A percentile compares a stretch with the other conserved stretches of the same genome.
phyloP scores from a whole-genome alignment of 2,329 filamentous ascomycete species.

The Alternaria gaisen region DNA sequence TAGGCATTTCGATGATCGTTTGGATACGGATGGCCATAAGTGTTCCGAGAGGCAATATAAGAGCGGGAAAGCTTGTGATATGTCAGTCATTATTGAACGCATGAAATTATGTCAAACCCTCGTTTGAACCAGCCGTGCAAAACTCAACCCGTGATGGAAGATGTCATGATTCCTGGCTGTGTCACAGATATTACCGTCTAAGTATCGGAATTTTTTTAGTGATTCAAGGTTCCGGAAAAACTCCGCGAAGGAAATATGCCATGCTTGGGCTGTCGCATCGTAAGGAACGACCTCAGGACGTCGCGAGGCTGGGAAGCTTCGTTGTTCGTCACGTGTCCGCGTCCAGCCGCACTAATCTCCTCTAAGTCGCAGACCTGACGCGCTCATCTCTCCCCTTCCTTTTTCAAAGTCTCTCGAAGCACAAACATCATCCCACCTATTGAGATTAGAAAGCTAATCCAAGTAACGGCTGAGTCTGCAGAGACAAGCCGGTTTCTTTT shows the following conservation, averaged over 20 bases:
- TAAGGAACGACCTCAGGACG: not conserved
- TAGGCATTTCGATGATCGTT: conserved; percentile 6
- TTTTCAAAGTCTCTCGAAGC: not conserved
- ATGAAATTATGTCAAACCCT: not conserved
- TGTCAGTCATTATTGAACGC: not conserved
- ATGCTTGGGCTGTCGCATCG: not conserved
- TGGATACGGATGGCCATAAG: not conserved
- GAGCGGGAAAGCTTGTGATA: not conserved
- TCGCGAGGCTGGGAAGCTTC: not conserved
- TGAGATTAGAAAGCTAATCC: not conserved
- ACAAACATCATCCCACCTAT: not conserved
- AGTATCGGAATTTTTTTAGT: not conserved
- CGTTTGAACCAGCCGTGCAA: not conserved
- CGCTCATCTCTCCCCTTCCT: not conserved
- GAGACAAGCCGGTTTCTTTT: not conserved
- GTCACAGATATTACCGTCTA: not conserved
- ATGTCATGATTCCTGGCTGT: too few species aligned
- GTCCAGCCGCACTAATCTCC: not conserved
- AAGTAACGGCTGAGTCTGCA: not conserved
- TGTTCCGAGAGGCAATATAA: not conserved
- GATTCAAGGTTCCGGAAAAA: not conserved
- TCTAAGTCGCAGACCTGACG: not conserved
- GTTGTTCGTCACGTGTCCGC: not conserved
- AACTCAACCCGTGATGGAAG: not conserved
- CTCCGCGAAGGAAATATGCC: not conserved